Evolutionary conservation across 495 filamentous ascomycete genomes (phyloP).

Genomic region (Lasiosphaeria ovina): DNA sequence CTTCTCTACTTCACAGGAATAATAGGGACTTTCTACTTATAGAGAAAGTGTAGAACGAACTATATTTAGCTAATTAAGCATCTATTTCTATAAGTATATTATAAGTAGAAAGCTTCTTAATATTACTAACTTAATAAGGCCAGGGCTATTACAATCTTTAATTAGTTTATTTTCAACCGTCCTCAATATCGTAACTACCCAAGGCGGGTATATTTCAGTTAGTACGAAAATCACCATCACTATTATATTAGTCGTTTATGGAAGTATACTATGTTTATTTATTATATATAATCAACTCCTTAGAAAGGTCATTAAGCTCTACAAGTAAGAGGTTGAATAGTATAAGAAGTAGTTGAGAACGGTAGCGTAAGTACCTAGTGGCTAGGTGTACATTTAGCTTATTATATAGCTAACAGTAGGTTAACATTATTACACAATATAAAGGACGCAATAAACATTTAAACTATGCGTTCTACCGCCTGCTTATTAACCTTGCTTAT

Average conservation of each 20-base stretch:
- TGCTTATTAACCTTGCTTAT: neutral
- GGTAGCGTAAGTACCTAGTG: neutral
- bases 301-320: neutral
- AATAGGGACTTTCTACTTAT: neutral
- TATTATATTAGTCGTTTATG: neutral
- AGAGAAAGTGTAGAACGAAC: neutral
- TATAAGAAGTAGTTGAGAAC: neutral
- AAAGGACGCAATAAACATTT: neutral
- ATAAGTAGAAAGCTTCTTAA: neutral
- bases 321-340: neutral
- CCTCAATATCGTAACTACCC: neutral
- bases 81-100: neutral
- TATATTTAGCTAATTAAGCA: neutral
- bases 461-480: neutral
- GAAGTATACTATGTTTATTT: neutral
- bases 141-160: neutral
- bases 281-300: neutral
- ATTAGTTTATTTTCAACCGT: neutral
- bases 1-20: neutral
- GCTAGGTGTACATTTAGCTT: neutral
- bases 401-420: neutral
- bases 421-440: neutral
- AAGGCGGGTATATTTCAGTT: neutral
- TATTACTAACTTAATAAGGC: neutral
- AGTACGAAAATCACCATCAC: neutral